A percentile compares a stretch with the other conserved stretches of the same genome.
phyloP scores from a whole-genome alignment of 257 asterid genomes.

The Thymus mandschuricus region DNA sequence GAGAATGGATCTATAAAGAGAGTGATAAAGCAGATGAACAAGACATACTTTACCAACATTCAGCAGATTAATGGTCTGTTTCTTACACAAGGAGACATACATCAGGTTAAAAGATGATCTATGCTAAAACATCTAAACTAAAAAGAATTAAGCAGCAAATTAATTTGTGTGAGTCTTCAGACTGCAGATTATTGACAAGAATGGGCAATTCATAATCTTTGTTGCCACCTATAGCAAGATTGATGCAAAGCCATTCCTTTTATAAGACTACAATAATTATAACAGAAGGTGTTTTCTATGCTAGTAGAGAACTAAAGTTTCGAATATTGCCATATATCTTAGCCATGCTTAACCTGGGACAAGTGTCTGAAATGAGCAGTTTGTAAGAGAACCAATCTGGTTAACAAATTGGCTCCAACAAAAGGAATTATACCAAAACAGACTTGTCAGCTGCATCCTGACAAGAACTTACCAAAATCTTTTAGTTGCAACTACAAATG shows the following conservation, averaged over 20 bases:
- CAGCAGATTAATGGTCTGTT: neutral
- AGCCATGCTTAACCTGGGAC: constrained; percentile 64
- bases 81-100: neutral
- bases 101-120: neutral
- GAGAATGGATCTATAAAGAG: constrained; percentile 71
- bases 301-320: constrained; percentile 6
- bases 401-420: constrained; percentile 60
- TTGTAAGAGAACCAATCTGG: constrained; percentile 70
- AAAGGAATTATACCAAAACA: constrained; percentile 67
- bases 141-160: neutral
- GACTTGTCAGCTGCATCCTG: constrained; percentile 60
- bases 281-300: constrained; percentile 19
- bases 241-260: neutral
- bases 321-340: constrained; percentile 6
- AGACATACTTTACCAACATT: constrained; percentile 12
- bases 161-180: neutral
- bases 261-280: neutral
- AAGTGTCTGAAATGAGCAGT: constrained; percentile 67
- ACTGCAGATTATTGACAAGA: neutral
- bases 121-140: constrained; percentile 10
- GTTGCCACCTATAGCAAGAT: constrained; percentile 1
- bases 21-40: constrained; percentile 33
- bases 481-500: neutral
- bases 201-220: constrained; percentile 5
- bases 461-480: no score